A percentile compares a stretch with the other conserved stretches of the same genome.
Evolutionary conservation across 306 rosid genomes (phyloP).

Genomic region (Prunus persica): DNA sequence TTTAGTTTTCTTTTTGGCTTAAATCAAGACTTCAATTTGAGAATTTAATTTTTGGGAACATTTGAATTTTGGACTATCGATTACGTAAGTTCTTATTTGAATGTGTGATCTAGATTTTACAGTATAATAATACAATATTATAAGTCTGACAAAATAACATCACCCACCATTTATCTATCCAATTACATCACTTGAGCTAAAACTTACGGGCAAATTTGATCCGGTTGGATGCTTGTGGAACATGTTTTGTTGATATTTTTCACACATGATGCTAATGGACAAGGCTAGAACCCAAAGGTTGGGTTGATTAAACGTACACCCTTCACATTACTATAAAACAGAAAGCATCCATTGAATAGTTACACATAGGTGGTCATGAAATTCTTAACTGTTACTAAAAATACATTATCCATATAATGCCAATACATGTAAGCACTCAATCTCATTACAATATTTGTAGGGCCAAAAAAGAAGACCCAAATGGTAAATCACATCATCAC

Average conservation of each 20-base stretch:
- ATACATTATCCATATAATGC: neutral
- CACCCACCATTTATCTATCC: too few relatives aligned
- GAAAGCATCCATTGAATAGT: neutral
- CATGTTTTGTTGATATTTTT: neutral
- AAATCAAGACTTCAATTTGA: too few relatives aligned
- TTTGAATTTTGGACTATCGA: too few relatives aligned
- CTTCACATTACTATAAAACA: neutral
- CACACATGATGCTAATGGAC: too few relatives aligned
- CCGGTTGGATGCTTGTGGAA: neutral
- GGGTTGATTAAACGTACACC: neutral
- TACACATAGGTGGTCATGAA: neutral
- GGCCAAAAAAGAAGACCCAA: neutral
- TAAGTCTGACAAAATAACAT: too few relatives aligned
- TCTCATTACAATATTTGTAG: neutral
- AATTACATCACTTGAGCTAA: neutral
- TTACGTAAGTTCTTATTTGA: too few relatives aligned
- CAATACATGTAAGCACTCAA: neutral
- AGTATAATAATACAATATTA: too few relatives aligned
- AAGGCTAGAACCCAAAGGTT: neutral
- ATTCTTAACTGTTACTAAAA: neutral
- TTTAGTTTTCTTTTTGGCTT: too few relatives aligned
- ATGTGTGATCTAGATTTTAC: too few relatives aligned
- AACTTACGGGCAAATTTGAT: neutral
- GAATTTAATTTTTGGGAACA: too few relatives aligned
- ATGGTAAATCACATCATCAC: constrained; percentile 12